Conservation (phyloP, 257 asterid genomes). For the Penstemon newberryi region DNA sequence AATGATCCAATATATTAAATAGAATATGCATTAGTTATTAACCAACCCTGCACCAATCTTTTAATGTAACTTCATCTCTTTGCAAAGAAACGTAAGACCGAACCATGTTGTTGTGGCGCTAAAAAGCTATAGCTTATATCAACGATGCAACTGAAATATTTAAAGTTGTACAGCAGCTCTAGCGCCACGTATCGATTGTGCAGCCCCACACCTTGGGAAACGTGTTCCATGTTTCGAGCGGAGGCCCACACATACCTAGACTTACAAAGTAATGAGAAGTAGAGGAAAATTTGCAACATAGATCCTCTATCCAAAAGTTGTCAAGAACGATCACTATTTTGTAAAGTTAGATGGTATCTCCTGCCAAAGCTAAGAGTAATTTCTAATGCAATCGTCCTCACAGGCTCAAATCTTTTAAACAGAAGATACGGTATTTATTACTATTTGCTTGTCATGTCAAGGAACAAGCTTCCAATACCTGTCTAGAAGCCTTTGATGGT, state of each 20-base stretch:
- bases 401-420: neutral
- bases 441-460: conserved; percentile 4
- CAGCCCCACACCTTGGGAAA: no score
- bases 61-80: no score
- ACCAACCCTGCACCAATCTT: neutral
- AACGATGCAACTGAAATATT: no score
- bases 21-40: neutral
- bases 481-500: conserved; percentile 90
- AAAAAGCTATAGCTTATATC: no score
- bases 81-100: no score
- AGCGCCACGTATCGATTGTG: no score
- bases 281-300: neutral
- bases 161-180: no score
- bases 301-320: no score
- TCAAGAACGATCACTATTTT: neutral
- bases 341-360: neutral
- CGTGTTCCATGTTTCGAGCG: no score
- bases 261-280: no score
- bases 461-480: conserved; percentile 50
- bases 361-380: conserved; percentile 11
- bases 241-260: no score
- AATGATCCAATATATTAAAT: neutral
- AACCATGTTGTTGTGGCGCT: no score
- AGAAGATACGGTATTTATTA: neutral
- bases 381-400: neutral